Base-by-base conservation (phyloP, 768 basidiomycete genomes). In the Chalciporus sphaerocephalus region DNA sequence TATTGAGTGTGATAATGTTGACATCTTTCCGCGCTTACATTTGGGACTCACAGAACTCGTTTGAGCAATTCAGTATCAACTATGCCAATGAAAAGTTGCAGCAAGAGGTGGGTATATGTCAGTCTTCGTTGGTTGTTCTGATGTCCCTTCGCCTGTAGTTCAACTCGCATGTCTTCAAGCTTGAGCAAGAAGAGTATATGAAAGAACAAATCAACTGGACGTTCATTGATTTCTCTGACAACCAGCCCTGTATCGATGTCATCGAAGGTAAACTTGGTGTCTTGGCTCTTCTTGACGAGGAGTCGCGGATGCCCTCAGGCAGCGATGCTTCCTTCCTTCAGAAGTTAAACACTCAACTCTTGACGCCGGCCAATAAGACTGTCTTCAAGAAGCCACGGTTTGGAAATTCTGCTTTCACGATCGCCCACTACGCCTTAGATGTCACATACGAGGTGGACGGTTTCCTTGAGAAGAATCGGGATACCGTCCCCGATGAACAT, bases 381-480 rank as follows among this genome's bases (percentile, higher is more conserved):
- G 83, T 97, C 6, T 99, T 87, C 81, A 98, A 98, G 72, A 99
- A 98, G 69, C 95, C 96, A 25, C 81, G 96, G n/a, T 99, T 99
- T 65, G 94, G 94, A 37, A 95, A 92, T 61, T 86, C 92, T 28
- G 86, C 94, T 0, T 99, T 99, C 68, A 98, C 95, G 2, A 92
- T 99, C 55, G 90, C 94, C 8, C 96, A 99, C 62, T 99, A 99
- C 65, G 96, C 96, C 5, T 73, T 92, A 59, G 96, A 99, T 64
- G 96, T 99, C 44, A 97, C 94, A 2, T 99, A 99, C 68, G 96
- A 98, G 61, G 91, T 88, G 6, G 96, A 97, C 53, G 94, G 96
- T 16, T 99, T 99, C 70, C 73, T 99, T 64, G 96, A 99, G 70
- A 99, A 99, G 74, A 99, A 99, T 62, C 76, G 95, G 46, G 96